Base-by-base conservation (phyloP, 352 stramenopile genomes). In the Phytophthora ramorum region DNA sequence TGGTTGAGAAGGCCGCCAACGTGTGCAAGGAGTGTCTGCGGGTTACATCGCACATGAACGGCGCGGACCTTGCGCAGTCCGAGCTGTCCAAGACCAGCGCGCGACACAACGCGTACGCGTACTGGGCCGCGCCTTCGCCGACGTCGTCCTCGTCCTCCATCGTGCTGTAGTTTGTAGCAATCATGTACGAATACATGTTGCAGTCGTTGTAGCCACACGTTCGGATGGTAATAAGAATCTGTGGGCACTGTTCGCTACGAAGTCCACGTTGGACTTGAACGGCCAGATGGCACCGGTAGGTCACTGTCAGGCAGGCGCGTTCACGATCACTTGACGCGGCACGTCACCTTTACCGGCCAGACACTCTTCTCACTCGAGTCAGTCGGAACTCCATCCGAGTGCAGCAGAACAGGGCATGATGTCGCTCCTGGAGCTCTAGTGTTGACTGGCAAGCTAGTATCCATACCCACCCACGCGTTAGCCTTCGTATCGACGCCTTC, bases 1-100 rank as follows among this genome's bases (percentile, higher is more conserved):
- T 72, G 17, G 54, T 60, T 41, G 60, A 76, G 8, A 71, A 59
- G 53, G 10, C 17, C 8, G 50, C 56, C 20, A 47, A 43, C n/a
- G 66, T 81, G 20, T 81, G 73, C 44, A 75, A 49, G 34, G 48
- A 28, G 2, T 81, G 73, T 35, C 62, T 78, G 4, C 44, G 65
- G 17, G 40, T 4, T 13, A 59, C 68, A 8, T 47, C 48, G 16
- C 45, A 26, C 30, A 49, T 16, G 17, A 75, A 76, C 20, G 59
- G 68, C 10, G 28, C 63, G 30, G 72, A 80, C 22, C 44, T 76
- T 22, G 64, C 64, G 17, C 20, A 69, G 46, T 57, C 52, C 9
- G 69, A 75, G 59, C 35, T 80, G 37, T 57, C 43, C 20, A 58
- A 49, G 37, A 40, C 46, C 6, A 57, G 35, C 24, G 30, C 16